phyloP scores from a whole-genome alignment of 2,329 filamentous ascomycete genomes.

The Paecilomyces fulvus region DNA sequence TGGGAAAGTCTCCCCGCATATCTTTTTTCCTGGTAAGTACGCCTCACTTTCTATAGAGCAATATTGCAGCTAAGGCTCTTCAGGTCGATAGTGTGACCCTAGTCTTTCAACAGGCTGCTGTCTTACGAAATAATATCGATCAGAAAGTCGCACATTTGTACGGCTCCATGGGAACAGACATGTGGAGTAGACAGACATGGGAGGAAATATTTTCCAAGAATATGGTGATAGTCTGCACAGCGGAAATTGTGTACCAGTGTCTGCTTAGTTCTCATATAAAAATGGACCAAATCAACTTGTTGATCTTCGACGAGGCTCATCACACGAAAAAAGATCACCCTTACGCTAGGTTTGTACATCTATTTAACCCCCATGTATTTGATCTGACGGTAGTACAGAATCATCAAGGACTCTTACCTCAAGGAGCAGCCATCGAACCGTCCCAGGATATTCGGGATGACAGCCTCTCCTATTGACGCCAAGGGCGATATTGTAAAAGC shows the following conservation, averaged over 20 bases:
- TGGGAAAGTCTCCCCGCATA: constrained; percentile 53
- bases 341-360: constrained; percentile 56
- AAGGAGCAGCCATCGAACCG: constrained; percentile 40
- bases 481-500: constrained; percentile 64
- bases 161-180: constrained; percentile 56
- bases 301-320: constrained; percentile 94
- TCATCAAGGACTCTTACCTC: constrained; percentile 80
- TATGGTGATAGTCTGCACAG: constrained; percentile 87
- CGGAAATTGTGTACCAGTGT: constrained; percentile 72
- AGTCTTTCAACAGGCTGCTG: constrained; percentile 79
- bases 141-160: constrained; percentile 66
- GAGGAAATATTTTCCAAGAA: constrained; percentile 50
- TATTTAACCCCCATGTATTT: background rate
- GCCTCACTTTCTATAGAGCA: background rate
- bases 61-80: constrained; percentile 5
- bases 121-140: constrained; percentile 72
- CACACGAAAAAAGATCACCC: constrained; percentile 91
- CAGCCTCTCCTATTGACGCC: constrained; percentile 85
- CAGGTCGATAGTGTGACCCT: constrained; percentile 79
- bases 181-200: constrained; percentile 57
- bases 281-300: constrained; percentile 76
- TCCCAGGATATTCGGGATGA: constrained; percentile 90
- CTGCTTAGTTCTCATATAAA: constrained; percentile 69
- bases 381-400: constrained; percentile 34
- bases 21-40: constrained; percentile 70